A percentile compares a stretch with the other conserved stretches of the same genome.
phyloP scores from a whole-genome alignment of 1,139 yeast species.

The Yamadazyma diospyri region DNA sequence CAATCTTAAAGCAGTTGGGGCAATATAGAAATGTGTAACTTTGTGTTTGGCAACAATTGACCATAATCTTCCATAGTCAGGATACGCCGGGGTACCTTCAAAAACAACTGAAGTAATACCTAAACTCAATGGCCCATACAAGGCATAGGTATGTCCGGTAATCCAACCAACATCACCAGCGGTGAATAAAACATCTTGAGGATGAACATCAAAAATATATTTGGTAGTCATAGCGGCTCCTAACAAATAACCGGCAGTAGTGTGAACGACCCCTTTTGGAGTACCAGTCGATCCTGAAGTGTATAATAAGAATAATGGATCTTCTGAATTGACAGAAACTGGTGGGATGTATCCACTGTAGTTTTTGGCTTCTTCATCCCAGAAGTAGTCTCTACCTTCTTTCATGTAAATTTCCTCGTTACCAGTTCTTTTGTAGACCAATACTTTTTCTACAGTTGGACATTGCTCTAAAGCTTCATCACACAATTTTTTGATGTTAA shows the following conservation, averaged over 20 bases:
- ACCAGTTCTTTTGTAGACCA: constrained; percentile 88
- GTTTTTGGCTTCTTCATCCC: constrained; percentile 84
- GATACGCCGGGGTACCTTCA: constrained; percentile 98
- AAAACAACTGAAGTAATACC: constrained; percentile 92
- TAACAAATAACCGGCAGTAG: constrained; percentile 89
- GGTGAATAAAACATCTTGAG: constrained; percentile 85
- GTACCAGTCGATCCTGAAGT: constrained; percentile 98
- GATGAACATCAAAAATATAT: constrained; percentile 89
- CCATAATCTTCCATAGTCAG: constrained; percentile 96
- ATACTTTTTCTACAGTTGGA: constrained; percentile 76
- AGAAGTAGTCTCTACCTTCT: constrained; percentile 86
- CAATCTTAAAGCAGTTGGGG: constrained; percentile 95
- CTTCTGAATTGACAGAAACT: constrained; percentile 84
- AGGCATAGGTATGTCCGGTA: constrained; percentile 95
- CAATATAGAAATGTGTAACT: constrained; percentile 96
- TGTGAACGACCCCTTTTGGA: constrained; percentile 96
- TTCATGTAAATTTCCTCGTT: constrained; percentile 60
- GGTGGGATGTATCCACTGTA: constrained; percentile 86
- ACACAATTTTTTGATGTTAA: constrained; percentile 87
- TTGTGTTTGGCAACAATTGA: constrained; percentile 88
- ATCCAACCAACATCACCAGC: constrained; percentile 99
- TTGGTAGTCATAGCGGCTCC: constrained; percentile 95
- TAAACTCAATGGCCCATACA: constrained; percentile 85
- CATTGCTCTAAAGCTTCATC: constrained; percentile 85
- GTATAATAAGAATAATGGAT: constrained; percentile 88